These are phyloP conservation scores for Penicillium sp. DNA, from an alignment of 2,329 filamentous ascomycete genomes.

Conservation along the genomic window DNA sequence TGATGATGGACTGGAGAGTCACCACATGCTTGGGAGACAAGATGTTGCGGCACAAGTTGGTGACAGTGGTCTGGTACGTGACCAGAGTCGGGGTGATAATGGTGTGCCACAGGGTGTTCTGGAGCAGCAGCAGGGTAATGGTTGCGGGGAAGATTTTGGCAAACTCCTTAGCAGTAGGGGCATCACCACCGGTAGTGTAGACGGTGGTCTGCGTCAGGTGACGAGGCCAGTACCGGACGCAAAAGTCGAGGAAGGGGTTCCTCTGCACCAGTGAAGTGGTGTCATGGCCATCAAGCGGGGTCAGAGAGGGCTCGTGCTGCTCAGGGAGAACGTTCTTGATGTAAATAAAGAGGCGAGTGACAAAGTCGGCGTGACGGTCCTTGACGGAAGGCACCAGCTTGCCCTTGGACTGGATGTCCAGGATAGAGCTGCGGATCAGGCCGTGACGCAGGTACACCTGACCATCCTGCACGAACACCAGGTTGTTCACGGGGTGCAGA, in stretches of 20 bases:
- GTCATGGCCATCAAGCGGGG: slow-evolving; percentile 27
- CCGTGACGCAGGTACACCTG: slow-evolving; percentile 39
- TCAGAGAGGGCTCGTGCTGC: slow-evolving; percentile 33
- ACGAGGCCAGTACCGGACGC: slow-evolving; percentile 48
- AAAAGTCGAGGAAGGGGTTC: slow-evolving; percentile 48
- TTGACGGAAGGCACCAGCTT: slow-evolving; percentile 33
- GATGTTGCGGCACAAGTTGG: slow-evolving; percentile 32
- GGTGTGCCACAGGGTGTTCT: slow-evolving; percentile 50
- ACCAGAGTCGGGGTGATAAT: slow-evolving; percentile 33
- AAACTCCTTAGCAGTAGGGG: slow-evolving; percentile 47
- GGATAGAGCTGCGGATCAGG: slow-evolving; percentile 31
- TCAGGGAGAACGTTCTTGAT: slow-evolving; percentile 31
- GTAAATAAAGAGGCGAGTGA: slow-evolving; percentile 35
- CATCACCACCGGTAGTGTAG: slow-evolving; percentile 38
- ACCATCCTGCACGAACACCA: slow-evolving; percentile 37
- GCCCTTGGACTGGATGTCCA: slow-evolving; percentile 33
- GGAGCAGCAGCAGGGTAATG: slow-evolving; percentile 47
- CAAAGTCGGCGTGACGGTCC: slow-evolving; percentile 36
- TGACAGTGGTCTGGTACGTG: slow-evolving; percentile 28
- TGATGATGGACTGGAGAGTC: slow-evolving; percentile 51
- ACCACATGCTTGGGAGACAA: slow-evolving; percentile 40
- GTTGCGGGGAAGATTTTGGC: slow-evolving; percentile 49
- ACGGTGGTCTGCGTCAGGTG: slow-evolving; percentile 48
- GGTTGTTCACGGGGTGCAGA: slow-evolving; percentile 31
- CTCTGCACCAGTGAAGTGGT: slow-evolving; percentile 30